A percentile compares a stretch with the other conserved stretches of the same genome.
Evolutionary conservation across 192 early-diverging fungal genomes (phyloP).

Genomic region (Podila minutissima): DNA sequence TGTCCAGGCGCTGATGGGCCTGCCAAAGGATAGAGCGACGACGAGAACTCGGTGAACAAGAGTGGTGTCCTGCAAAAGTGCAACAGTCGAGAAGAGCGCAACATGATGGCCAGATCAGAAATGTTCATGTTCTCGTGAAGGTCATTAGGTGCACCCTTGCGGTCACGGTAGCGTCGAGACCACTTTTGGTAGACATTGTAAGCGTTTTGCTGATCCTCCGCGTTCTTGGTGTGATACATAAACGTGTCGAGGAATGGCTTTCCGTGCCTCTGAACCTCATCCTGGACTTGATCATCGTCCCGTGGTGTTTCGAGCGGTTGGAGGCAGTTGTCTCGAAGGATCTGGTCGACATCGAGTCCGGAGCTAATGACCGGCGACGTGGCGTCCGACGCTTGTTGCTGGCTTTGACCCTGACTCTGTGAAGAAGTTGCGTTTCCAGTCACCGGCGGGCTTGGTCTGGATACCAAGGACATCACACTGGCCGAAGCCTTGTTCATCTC

Average conservation of each 20-base stretch:
- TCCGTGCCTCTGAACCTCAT: constrained; percentile 62
- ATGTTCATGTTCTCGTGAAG: constrained; percentile 57
- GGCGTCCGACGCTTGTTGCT: constrained; percentile 10
- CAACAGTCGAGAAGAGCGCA: constrained; percentile 63
- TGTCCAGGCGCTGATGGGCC: background rate
- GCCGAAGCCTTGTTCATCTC: constrained; percentile 19
- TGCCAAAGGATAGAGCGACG: constrained; percentile 19
- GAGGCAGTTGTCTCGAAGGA: constrained; percentile 41
- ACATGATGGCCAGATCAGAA: constrained; percentile 58
- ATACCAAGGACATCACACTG: constrained; percentile 9
- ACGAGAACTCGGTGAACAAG: constrained; percentile 54
- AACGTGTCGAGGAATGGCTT: constrained; percentile 63
- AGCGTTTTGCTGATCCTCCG: constrained; percentile 63
- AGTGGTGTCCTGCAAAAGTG: constrained; percentile 69
- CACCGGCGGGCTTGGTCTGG: constrained; percentile 15
- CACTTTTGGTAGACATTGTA: constrained; percentile 66
- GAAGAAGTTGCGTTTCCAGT: background rate
- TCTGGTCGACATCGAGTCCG: constrained; percentile 44
- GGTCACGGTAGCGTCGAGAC: constrained; percentile 58
- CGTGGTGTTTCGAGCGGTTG: constrained; percentile 26
- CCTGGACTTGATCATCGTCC: constrained; percentile 43
- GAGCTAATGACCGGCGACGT: constrained; percentile 13
- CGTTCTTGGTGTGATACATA: constrained; percentile 55
- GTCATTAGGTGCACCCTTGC: constrained; percentile 34
- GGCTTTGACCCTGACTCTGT: background rate